Percentiles rank a stretch among this genome's conserved stretches.
Conservation (phyloP, 176 grass and related monocot genomes). For the Typha latifolia region DNA sequence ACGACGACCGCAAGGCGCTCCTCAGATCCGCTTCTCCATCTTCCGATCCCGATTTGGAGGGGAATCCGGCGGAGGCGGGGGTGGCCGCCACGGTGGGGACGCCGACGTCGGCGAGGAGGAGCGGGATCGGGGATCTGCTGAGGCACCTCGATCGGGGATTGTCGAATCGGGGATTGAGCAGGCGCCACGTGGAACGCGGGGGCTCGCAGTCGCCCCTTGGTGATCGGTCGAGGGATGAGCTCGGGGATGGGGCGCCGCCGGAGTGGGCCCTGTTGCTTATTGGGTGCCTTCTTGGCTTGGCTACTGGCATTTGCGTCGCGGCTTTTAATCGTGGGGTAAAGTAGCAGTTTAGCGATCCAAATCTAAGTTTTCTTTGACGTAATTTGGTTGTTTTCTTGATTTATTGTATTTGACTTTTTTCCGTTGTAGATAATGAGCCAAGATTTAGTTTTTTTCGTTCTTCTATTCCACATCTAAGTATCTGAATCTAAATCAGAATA, state of each 20-base stretch:
- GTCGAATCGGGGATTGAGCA: neutral
- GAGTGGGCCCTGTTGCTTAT: conserved; percentile 95
- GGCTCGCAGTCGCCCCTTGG: neutral
- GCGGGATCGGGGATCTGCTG: conserved; percentile 29
- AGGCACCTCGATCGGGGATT: conserved; percentile 22
- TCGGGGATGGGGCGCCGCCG: conserved; percentile 85
- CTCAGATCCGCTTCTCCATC: conserved; percentile 33
- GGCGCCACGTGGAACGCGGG: conserved; percentile 3
- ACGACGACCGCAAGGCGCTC: conserved; percentile 28
- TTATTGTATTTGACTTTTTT: neutral
- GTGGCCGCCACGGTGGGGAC: neutral
- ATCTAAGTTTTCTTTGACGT: conserved; percentile 2
- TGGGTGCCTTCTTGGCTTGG: conserved; percentile 87
- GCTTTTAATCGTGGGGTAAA: conserved; percentile 84
- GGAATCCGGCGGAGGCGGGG: conserved; percentile 1
- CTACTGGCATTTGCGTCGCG: conserved; percentile 81
- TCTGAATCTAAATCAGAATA: too few species aligned
- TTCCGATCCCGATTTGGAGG: conserved; percentile 22
- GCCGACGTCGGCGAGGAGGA: conserved; percentile 23
- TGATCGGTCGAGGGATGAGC: conserved; percentile 31
- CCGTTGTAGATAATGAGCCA: neutral
- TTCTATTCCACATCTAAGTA: too few species aligned
- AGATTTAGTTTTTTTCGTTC: neutral
- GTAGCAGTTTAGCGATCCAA: neutral
- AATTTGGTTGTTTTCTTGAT: neutral